These are phyloP conservation scores for Pelargonium fulgidum DNA, from an alignment of 441 rosid genomes.

Conservation along the genomic window DNA sequence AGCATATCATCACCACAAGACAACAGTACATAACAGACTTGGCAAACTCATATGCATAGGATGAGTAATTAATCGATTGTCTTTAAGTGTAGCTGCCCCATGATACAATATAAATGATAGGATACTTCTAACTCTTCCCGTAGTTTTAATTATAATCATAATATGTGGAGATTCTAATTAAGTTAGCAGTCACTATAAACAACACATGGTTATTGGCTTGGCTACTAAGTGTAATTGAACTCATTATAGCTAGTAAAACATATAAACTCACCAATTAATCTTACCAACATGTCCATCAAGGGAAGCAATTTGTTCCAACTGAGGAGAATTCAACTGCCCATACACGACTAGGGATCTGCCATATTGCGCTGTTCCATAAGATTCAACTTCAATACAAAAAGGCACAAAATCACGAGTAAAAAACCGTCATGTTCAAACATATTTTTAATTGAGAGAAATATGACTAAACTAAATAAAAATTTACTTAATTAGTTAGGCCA, in stretches of 20 bases:
- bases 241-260: no score
- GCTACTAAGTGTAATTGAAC: no score
- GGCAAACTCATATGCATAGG: not conserved
- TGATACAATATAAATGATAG: not conserved
- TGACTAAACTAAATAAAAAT: no score
- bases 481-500: no score
- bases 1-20: no score
- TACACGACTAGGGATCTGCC: slow-evolving; percentile 94
- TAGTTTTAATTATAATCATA: not conserved
- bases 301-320: slow-evolving; percentile 66
- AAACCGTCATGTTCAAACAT: not conserved
- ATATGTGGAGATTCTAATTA: no score
- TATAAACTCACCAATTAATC: slow-evolving; percentile 61
- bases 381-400: slow-evolving; percentile 46
- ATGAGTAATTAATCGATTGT: not conserved
- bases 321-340: slow-evolving; percentile 76
- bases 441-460: no score
- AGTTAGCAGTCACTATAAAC: no score
- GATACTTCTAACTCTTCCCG: not conserved
- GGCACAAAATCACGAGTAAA: not conserved
- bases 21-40: not conserved
- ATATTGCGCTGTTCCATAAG: slow-evolving; percentile 83
- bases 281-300: slow-evolving; percentile 77
- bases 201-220: no score
- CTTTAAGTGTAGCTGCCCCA: not conserved